Conservation (phyloP, 768 basidiomycete genomes). For the Boletus pseudo-olivaceus region DNA sequence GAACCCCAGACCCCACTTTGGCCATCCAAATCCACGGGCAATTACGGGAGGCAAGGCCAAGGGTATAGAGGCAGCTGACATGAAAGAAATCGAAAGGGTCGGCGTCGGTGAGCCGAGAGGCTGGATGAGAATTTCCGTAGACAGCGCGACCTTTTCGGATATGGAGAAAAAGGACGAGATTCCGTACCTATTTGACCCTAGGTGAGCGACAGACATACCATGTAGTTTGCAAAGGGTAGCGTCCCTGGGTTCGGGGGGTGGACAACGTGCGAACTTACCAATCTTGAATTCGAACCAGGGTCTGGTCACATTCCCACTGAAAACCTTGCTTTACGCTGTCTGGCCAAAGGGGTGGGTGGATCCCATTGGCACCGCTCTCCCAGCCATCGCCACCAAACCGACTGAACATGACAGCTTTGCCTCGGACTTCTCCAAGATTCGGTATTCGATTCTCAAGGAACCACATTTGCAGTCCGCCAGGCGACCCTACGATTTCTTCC, state of each 20-base stretch:
- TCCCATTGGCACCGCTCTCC: conserved; percentile 74
- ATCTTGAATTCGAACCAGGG: conserved; percentile 74
- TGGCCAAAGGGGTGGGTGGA: conserved; percentile 87
- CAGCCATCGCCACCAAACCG: conserved; percentile 70
- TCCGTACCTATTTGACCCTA: conserved; percentile 54
- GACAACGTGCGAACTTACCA: conserved; percentile 49
- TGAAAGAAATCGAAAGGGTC: conserved; percentile 69
- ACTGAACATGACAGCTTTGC: conserved; percentile 81
- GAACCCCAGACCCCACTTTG: conserved; percentile 69
- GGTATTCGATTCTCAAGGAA: conserved; percentile 82
- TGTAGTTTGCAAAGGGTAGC: neutral
- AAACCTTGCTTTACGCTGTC: conserved; percentile 73
- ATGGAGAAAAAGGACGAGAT: conserved; percentile 79
- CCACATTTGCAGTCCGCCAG: conserved; percentile 62
- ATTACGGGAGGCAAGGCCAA: conserved; percentile 73
- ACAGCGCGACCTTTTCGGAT: conserved; percentile 70
- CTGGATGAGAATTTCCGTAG: conserved; percentile 52
- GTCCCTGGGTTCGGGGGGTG: neutral
- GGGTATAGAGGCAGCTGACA: conserved; percentile 80
- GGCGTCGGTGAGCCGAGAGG: conserved; percentile 35
- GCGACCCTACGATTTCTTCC: conserved; percentile 55
- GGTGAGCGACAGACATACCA: conserved; percentile 4
- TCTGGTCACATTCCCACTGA: conserved; percentile 70
- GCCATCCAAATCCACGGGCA: conserved; percentile 84
- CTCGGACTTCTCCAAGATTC: conserved; percentile 76